Percentiles rank a stretch among this genome's conserved stretches.
phyloP scores from a whole-genome alignment of 345 rosid genomes.

The Psidium friedrichsthalianum region DNA sequence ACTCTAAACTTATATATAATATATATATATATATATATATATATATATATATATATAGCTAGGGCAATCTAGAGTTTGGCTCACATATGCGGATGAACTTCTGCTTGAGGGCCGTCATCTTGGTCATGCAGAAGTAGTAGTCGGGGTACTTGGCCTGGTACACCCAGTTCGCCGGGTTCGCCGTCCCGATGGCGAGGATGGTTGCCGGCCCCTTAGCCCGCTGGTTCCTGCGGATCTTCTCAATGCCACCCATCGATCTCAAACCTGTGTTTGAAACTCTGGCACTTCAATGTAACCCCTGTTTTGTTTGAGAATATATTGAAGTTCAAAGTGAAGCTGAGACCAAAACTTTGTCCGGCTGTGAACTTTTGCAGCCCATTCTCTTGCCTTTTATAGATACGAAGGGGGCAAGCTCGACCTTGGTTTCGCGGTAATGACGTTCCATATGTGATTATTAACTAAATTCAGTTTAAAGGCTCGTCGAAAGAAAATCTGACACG shows the following conservation, averaged over 20 bases:
- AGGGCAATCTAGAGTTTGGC: background rate
- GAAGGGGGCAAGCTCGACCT: background rate
- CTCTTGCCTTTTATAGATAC: background rate
- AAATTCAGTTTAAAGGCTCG: background rate
- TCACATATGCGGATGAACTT: slow-evolving; percentile 17
- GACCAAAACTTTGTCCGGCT: background rate
- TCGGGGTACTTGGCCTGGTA: slow-evolving; percentile 2
- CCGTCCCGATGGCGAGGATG: slow-evolving; percentile 12
- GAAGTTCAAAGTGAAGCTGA: background rate
- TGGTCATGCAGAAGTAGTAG: slow-evolving; percentile 1
- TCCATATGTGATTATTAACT: background rate
- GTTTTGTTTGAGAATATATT: background rate
- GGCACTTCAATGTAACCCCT: background rate
- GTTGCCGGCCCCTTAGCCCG: background rate
- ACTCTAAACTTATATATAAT: no score
- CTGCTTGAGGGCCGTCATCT: slow-evolving; percentile 1
- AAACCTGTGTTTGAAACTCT: background rate
- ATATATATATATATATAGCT: no score
- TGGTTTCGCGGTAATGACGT: background rate
- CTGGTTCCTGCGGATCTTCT: background rate
- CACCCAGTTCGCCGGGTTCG: slow-evolving; percentile 2
- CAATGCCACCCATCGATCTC: background rate
- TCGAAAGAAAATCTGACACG: background rate
- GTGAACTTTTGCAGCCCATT: background rate
- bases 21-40: no score